Base-by-base conservation (phyloP, 305 asterid genomes). In the Fraxinus platypoda region DNA sequence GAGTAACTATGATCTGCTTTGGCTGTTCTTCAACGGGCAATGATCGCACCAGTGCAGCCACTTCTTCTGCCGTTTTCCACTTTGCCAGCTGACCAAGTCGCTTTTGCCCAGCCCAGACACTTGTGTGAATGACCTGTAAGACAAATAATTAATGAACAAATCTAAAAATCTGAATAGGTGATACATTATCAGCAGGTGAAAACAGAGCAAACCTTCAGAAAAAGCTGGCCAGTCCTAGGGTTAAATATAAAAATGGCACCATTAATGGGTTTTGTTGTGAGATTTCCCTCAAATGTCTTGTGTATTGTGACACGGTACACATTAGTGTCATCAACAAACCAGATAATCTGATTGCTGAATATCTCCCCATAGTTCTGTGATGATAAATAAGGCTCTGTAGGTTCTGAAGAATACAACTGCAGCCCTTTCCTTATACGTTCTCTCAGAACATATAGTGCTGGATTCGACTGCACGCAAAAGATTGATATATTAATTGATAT, bases 51-150 rank as follows among this genome's bases (percentile, higher is more conserved):
- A 97, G 86, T 26, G 99, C 99, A 91, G 99, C 99, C 80, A 95
- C 99, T 86, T 97, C 99, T 89, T 97, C 99, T 57, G 99, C 99
- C 46, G 99, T 97, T 86, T 97, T 97, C 99, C 99, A 97, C 93
- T 97, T 97, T 37, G 99, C 99, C 85, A 97, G 91, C 86, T 97
- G 99, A 75, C 99, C 99, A 54, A 95, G 95, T 54, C 99, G 97
- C 87, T 97, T 97, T 87, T 97, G 99, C 81, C 99, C 99, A 74
- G 99, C 99, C 99, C 99, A 97, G 34, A 97, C 99, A 77, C 99
- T 97, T 49, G 99, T 97, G 88, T 97, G 99, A 84, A 97, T 97
- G 84, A 97, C 99, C 99, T 95, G 91, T 70, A 83, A 82, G 59
- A 41, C 21, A 57, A 31, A 77, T 34, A 13, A 6, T 64, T 25